These are phyloP conservation scores for Saccharomycopsis olivae DNA, from an alignment of 805 yeast genomes.

Conservation along the genomic window DNA sequence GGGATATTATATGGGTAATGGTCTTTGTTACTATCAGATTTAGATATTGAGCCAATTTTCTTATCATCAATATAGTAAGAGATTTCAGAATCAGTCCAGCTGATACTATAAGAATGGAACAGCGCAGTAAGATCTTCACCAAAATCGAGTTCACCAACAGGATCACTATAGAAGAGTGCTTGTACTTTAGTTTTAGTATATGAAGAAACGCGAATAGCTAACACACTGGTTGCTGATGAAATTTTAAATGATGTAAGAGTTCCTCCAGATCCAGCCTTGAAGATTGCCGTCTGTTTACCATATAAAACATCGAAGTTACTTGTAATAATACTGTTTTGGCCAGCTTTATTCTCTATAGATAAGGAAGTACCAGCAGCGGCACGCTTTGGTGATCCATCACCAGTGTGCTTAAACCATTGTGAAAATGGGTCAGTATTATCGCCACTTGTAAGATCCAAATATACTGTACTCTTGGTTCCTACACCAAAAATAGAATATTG, in stretches of 20 bases:
- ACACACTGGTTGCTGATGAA: slow-evolving; percentile 9
- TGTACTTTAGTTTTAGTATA: slow-evolving; percentile 4
- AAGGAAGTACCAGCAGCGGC: neutral
- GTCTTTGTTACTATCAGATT: neutral
- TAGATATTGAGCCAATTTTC: slow-evolving; percentile 3
- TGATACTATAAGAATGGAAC: slow-evolving; percentile 10
- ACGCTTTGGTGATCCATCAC: neutral
- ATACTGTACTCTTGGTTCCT: neutral
- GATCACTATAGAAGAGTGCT: slow-evolving; percentile 4
- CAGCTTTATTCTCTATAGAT: neutral
- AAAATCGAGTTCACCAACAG: neutral
- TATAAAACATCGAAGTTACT: slow-evolving; percentile 1
- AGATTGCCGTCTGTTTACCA: neutral
- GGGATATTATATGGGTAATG: slow-evolving; percentile 12
- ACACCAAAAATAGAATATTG: neutral
- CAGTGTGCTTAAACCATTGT: neutral
- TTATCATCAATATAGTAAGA: slow-evolving; percentile 11
- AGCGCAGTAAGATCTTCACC: slow-evolving; percentile 9
- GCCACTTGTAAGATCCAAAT: neutral
- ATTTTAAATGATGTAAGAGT: slow-evolving; percentile 15
- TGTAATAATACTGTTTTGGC: neutral
- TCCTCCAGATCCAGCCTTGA: slow-evolving; percentile 3
- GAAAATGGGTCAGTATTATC: neutral
- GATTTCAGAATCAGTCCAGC: neutral
- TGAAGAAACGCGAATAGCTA: slow-evolving; percentile 10